These are phyloP conservation scores for Clathrospora elynae DNA, from an alignment of 2,329 filamentous ascomycete genomes.

Conservation along the genomic window DNA sequence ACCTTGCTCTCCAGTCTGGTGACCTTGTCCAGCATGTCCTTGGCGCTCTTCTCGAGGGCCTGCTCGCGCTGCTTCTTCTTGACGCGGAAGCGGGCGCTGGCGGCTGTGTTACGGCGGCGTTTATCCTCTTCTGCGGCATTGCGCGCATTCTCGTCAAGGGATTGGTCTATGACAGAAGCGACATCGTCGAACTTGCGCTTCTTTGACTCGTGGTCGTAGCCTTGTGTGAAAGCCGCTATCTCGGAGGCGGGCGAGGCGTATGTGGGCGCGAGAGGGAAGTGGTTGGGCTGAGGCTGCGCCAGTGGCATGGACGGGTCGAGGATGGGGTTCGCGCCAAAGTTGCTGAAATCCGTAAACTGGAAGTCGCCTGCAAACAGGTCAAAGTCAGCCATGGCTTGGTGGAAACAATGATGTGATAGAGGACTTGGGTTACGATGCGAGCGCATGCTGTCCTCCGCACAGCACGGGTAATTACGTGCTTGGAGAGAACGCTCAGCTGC, in stretches of 20 bases:
- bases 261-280: slow-evolving; percentile 33
- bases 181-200: slow-evolving; percentile 54
- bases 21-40: slow-evolving; percentile 58
- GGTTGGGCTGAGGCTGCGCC: slow-evolving; percentile 32
- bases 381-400: slow-evolving; percentile 45
- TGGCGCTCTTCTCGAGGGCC: slow-evolving; percentile 57
- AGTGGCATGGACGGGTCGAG: slow-evolving; percentile 42
- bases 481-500: slow-evolving; percentile 30
- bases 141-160: slow-evolving; percentile 54
- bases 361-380: slow-evolving; percentile 50
- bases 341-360: slow-evolving; percentile 54
- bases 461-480: slow-evolving; percentile 48
- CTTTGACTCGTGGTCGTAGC: slow-evolving; percentile 45
- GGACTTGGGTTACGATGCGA: slow-evolving; percentile 13
- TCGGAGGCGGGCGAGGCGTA: slow-evolving; percentile 36
- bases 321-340: slow-evolving; percentile 42
- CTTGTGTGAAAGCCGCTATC: slow-evolving; percentile 38
- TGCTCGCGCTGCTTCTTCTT: slow-evolving; percentile 63
- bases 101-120: slow-evolving; percentile 59
- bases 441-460: slow-evolving; percentile 18
- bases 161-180: slow-evolving; percentile 36
- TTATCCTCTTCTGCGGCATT: slow-evolving; percentile 59
- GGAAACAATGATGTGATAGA: slow-evolving; percentile 8
- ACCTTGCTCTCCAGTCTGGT: slow-evolving; percentile 53
- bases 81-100: slow-evolving; percentile 59